Conservation (phyloP, 805 yeast genomes). For the Priceomyces medius region DNA sequence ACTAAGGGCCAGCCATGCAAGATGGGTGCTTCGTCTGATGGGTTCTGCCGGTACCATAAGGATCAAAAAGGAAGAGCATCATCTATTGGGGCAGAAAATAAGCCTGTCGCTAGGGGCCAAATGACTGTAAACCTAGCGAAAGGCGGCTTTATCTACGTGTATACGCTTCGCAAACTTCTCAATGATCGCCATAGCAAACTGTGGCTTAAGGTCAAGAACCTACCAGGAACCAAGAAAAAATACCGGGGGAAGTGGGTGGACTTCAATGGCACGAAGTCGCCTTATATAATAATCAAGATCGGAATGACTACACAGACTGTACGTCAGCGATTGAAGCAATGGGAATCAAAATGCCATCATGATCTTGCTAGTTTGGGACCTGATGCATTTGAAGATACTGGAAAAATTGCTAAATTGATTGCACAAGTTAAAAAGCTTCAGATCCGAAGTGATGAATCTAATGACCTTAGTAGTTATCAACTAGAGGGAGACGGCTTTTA, state of each 20-base stretch:
- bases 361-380: constrained; percentile 42
- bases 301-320: constrained; percentile 55
- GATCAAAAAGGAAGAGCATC: constrained; percentile 8
- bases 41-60: constrained; percentile 37
- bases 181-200: constrained; percentile 18
- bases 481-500: constrained; percentile 34
- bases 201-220: constrained; percentile 40
- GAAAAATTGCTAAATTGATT: constrained; percentile 3
- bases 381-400: background rate
- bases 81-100: background rate
- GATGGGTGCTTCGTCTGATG: constrained; percentile 14
- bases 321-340: constrained; percentile 42
- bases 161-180: constrained; percentile 45
- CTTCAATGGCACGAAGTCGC: constrained; percentile 36
- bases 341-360: constrained; percentile 54
- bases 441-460: background rate
- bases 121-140: constrained; percentile 2
- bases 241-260: constrained; percentile 26
- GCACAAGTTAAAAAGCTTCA: constrained; percentile 5
- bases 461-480: constrained; percentile 17
- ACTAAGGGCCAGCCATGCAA: constrained; percentile 41
- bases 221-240: constrained; percentile 17
- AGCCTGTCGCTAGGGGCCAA: background rate
- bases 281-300: constrained; percentile 46
- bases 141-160: constrained; percentile 50